Percentiles rank a stretch among this genome's conserved stretches.
These are phyloP conservation scores for Pleoardoris graminearum DNA, from an alignment of 2,329 filamentous ascomycete species.

Conservation along the genomic window DNA sequence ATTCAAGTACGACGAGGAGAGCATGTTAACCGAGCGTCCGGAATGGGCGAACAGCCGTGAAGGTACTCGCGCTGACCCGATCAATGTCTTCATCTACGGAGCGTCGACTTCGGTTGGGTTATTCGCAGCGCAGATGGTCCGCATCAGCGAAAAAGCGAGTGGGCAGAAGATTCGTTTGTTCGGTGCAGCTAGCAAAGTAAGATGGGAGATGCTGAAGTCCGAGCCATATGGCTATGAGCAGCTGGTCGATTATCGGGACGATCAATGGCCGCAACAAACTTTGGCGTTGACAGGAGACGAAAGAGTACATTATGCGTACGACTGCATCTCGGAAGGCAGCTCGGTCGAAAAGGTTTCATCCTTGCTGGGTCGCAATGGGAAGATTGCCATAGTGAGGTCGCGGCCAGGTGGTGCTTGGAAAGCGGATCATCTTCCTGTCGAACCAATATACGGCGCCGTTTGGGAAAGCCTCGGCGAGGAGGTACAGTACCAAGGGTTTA, in stretches of 20 bases:
- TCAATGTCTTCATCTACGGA: conserved; percentile 37
- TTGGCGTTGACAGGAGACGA: conserved; percentile 19
- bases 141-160: conserved; percentile 18
- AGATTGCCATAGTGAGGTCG: conserved; percentile 36
- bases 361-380: conserved; percentile 31
- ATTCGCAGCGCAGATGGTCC: conserved; percentile 39
- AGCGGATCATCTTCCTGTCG: conserved; percentile 27
- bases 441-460: conserved; percentile 48
- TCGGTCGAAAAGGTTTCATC: conserved; percentile 40
- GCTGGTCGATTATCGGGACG: conserved; percentile 47
- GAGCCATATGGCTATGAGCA: conserved; percentile 46
- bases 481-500: conserved; percentile 44
- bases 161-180: conserved; percentile 27
- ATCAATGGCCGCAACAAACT: conserved; percentile 41
- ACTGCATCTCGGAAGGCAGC: conserved; percentile 47
- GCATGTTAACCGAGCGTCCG: conserved; percentile 15
- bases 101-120: conserved; percentile 42
- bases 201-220: conserved; percentile 29
- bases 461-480: conserved; percentile 51
- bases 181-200: conserved; percentile 29
- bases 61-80: not conserved
- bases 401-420: conserved; percentile 36
- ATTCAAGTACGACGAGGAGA: conserved; percentile 30
- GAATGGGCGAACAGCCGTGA: conserved; percentile 6
- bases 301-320: conserved; percentile 45